Conservation (phyloP, 352 stramenopile genomes). For the Pythium rhizo-oryzae region DNA sequence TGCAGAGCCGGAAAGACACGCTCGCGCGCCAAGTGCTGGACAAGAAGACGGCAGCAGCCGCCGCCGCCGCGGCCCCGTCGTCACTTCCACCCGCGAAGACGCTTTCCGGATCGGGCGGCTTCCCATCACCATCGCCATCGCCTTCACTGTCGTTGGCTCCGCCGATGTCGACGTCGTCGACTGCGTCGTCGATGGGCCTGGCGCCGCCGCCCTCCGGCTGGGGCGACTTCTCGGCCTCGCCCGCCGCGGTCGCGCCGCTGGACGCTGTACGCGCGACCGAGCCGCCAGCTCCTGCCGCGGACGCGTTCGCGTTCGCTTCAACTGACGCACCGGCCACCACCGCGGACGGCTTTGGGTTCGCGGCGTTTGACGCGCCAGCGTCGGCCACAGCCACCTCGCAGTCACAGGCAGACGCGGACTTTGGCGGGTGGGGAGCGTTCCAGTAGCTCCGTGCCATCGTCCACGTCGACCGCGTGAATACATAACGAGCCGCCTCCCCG, state of each 20-base stretch:
- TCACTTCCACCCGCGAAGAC: slow-evolving; percentile 5
- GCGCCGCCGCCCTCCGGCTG: background rate
- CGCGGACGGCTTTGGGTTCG: background rate
- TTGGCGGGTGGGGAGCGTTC: slow-evolving; percentile 33
- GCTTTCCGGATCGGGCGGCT: background rate
- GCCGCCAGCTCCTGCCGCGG: background rate
- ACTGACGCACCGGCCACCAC: background rate
- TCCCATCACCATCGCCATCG: background rate
- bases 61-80: background rate
- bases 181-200: background rate
- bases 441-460: background rate
- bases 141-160: background rate
- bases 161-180: slow-evolving; percentile 1
- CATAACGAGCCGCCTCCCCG: background rate
- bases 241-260: slow-evolving; percentile 11
- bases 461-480: background rate
- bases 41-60: slow-evolving; percentile 8
- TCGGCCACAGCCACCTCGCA: background rate
- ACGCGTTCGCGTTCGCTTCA: background rate
- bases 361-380: background rate
- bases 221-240: slow-evolving; percentile 6
- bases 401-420: slow-evolving; percentile 14
- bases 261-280: slow-evolving; percentile 3
- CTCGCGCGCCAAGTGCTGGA: slow-evolving; percentile 31
- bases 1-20: slow-evolving; percentile 30